phyloP scores from a whole-genome alignment of 352 stramenopile species.

The Globisporangium nodosum region DNA sequence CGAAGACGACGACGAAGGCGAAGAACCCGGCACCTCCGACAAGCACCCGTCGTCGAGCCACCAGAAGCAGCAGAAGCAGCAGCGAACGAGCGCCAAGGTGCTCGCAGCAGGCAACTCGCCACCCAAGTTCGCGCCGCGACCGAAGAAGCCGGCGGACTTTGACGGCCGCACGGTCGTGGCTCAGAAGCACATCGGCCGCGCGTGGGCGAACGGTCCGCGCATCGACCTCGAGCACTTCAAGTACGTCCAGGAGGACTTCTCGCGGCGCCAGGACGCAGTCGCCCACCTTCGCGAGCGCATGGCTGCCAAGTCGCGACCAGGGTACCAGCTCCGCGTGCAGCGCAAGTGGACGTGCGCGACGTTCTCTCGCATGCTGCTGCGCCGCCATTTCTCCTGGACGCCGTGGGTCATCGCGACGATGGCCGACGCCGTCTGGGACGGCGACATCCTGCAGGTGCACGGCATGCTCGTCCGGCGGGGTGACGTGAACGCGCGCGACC shows the following conservation, averaged over 20 bases:
- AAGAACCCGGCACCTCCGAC: slow-evolving; percentile 6
- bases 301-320: slow-evolving; percentile 47
- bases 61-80: not conserved
- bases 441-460: slow-evolving; percentile 70
- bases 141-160: slow-evolving; percentile 16
- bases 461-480: slow-evolving; percentile 40
- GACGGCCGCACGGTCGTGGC: slow-evolving; percentile 29
- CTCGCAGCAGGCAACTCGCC: slow-evolving; percentile 13
- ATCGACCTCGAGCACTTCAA: slow-evolving; percentile 67
- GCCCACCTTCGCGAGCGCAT: slow-evolving; percentile 52
- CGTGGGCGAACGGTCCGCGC: slow-evolving; percentile 53
- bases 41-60: not conserved
- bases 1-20: slow-evolving; percentile 18
- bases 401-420: slow-evolving; percentile 56
- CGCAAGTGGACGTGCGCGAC: slow-evolving; percentile 48
- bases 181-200: slow-evolving; percentile 56
- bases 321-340: slow-evolving; percentile 54
- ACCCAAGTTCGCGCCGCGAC: slow-evolving; percentile 15
- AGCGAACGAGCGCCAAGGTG: slow-evolving; percentile 19
- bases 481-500: slow-evolving; percentile 53
- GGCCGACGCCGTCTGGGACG: slow-evolving; percentile 66
- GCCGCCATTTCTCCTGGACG: slow-evolving; percentile 61
- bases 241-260: slow-evolving; percentile 66
- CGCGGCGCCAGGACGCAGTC: slow-evolving; percentile 48
- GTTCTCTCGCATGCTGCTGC: slow-evolving; percentile 36